Conservation (phyloP, 306 rosid species). For the Vicia faba region DNA sequence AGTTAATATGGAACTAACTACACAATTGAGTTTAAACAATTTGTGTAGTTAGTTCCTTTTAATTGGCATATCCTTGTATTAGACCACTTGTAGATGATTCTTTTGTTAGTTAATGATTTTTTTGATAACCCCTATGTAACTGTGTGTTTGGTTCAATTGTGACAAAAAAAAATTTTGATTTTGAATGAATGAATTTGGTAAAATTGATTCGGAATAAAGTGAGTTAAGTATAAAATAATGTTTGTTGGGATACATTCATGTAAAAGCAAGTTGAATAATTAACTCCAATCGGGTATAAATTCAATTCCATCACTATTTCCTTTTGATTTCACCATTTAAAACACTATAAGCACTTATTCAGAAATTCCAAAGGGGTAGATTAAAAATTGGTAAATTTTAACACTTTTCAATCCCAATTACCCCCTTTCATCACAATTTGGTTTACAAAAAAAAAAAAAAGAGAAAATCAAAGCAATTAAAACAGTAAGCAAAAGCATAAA, state of each 20-base stretch:
- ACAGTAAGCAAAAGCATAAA: background rate
- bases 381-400: background rate
- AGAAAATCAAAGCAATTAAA: background rate
- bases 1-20: background rate
- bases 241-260: background rate
- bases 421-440: background rate
- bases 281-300: too few species aligned
- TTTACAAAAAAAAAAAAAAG: background rate
- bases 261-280: background rate
- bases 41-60: background rate
- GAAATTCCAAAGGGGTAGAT: conserved; percentile 8
- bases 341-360: background rate
- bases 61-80: background rate
- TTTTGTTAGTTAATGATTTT: background rate
- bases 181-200: background rate
- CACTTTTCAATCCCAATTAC: background rate
- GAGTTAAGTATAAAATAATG: background rate
- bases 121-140: background rate
- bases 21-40: background rate
- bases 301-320: too few species aligned
- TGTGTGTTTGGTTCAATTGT: background rate
- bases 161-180: background rate
- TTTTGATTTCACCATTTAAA: too few species aligned
- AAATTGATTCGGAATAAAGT: background rate
- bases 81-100: background rate